Conservation (phyloP, 345 rosid genomes). For the Erodium maritimum region DNA sequence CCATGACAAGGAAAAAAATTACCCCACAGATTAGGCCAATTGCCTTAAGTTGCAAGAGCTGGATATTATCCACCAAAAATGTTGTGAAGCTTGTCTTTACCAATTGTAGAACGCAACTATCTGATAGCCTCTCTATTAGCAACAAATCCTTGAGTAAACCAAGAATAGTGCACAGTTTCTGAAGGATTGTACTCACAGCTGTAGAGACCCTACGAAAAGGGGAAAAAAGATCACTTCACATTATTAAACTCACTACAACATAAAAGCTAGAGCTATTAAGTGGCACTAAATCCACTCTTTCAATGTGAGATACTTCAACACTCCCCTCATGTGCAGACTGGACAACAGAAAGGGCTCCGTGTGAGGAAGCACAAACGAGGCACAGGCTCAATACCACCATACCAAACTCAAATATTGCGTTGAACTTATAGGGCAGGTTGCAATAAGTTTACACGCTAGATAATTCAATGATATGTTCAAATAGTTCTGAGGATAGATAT, state of each 20-base stretch:
- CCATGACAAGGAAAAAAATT: conserved; percentile 13
- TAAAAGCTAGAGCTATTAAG: too few species aligned
- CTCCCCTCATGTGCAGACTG: too few species aligned
- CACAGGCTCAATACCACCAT: too few species aligned
- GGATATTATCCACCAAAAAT: conserved; percentile 93
- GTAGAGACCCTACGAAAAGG: conserved; percentile 66
- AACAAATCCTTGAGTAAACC: conserved; percentile 86
- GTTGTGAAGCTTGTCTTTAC: conserved; percentile 75
- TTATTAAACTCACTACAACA: too few species aligned
- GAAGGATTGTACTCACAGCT: conserved; percentile 62
- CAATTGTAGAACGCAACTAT: conserved; percentile 90
- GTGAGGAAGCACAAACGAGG: too few species aligned
- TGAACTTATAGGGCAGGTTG: too few species aligned
- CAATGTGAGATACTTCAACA: too few species aligned
- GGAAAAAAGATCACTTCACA: too few species aligned
- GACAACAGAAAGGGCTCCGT: too few species aligned
- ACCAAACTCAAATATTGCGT: too few species aligned
- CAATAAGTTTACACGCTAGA: conserved; percentile 1
- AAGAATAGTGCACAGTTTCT: conserved; percentile 88
- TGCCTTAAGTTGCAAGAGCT: conserved; percentile 91
- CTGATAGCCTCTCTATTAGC: conserved; percentile 79
- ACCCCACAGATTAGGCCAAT: conserved; percentile 81
- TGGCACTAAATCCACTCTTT: too few species aligned
- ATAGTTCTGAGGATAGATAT: conserved; percentile 4
- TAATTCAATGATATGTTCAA: conserved; percentile 8